phyloP scores from a whole-genome alignment of 2,329 filamentous ascomycete species.

The Ophiosphaerella herpotricha region DNA sequence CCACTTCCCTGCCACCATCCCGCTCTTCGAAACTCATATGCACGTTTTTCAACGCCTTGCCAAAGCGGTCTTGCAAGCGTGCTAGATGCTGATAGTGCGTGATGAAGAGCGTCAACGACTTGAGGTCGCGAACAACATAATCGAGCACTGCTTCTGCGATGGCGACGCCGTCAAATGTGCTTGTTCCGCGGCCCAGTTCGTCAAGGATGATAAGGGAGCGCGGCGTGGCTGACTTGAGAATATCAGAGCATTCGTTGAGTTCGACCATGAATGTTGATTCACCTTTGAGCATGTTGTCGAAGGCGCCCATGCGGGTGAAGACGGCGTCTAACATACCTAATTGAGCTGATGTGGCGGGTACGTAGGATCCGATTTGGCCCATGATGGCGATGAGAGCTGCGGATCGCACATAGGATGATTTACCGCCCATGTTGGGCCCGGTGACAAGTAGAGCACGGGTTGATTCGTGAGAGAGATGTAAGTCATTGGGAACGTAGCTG shows the following conservation, averaged over 20 bases:
- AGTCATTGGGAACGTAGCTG: conserved; percentile 89
- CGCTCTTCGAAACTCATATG: conserved; percentile 81
- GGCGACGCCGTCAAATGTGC: conserved; percentile 92
- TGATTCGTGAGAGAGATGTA: conserved; percentile 62
- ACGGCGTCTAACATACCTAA: conserved; percentile 89
- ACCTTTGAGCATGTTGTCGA: conserved; percentile 92
- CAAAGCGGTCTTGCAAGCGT: conserved; percentile 72
- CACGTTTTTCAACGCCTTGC: conserved; percentile 75
- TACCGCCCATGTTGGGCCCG: conserved; percentile 98
- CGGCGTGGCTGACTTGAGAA: conserved; percentile 85
- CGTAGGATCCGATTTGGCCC: conserved; percentile 92
- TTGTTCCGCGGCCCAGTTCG: conserved; percentile 90
- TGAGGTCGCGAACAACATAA: conserved; percentile 74
- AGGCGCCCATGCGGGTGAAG: conserved; percentile 93
- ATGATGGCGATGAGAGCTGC: conserved; percentile 91
- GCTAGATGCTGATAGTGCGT: conserved; percentile 92
- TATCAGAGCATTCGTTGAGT: conserved; percentile 86
- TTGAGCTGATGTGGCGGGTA: conserved; percentile 74
- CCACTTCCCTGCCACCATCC: conserved; percentile 71
- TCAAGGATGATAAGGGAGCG: conserved; percentile 89
- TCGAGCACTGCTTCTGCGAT: conserved; percentile 92
- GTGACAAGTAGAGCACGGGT: conserved; percentile 84
- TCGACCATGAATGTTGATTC: conserved; percentile 99
- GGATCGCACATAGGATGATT: conserved; percentile 94
- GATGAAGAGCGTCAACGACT: conserved; percentile 88